Conservation (phyloP, 768 basidiomycete species). For the Podaxis pistillaris region DNA sequence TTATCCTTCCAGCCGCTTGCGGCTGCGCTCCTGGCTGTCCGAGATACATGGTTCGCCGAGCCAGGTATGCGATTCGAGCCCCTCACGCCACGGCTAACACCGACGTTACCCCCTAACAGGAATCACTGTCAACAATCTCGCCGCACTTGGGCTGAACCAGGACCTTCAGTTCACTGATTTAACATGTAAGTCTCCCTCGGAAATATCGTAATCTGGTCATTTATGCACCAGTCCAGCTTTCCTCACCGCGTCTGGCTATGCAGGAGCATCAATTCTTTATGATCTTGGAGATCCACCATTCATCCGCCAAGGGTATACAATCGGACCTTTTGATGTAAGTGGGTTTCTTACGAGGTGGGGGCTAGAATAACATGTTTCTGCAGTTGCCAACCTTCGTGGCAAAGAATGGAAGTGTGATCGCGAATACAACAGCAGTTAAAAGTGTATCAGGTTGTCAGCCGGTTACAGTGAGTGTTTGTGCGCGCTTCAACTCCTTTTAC, state of each 20-base stretch:
- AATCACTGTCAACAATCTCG: slow-evolving; percentile 34
- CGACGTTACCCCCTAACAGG: slow-evolving; percentile 24
- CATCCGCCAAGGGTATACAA: slow-evolving; percentile 41
- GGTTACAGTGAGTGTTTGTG: slow-evolving; percentile 28
- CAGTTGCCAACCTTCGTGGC: slow-evolving; percentile 37
- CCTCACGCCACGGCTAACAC: not conserved
- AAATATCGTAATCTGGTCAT: not conserved
- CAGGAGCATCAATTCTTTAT: slow-evolving; percentile 48
- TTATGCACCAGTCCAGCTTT: slow-evolving; percentile 34
- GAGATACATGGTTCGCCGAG: slow-evolving; percentile 39
- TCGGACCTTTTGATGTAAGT: slow-evolving; percentile 45
- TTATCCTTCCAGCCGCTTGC: slow-evolving; percentile 52
- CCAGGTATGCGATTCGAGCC: slow-evolving; percentile 32
- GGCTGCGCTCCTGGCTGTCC: slow-evolving; percentile 47
- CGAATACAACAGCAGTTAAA: slow-evolving; percentile 48
- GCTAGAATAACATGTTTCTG: not conserved
- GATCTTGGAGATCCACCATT: slow-evolving; percentile 45
- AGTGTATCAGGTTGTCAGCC: slow-evolving; percentile 42
- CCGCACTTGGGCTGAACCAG: slow-evolving; percentile 44
- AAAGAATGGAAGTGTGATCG: slow-evolving; percentile 45
- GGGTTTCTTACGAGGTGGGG: not conserved
- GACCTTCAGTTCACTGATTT: slow-evolving; percentile 44
- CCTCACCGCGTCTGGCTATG: slow-evolving; percentile 53
- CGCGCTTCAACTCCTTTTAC: not conserved
- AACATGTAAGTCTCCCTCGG: slow-evolving; percentile 34